Evolutionary conservation across 805 yeast genomes (phyloP).

Genomic region (Pichia sporocuriosa): DNA sequence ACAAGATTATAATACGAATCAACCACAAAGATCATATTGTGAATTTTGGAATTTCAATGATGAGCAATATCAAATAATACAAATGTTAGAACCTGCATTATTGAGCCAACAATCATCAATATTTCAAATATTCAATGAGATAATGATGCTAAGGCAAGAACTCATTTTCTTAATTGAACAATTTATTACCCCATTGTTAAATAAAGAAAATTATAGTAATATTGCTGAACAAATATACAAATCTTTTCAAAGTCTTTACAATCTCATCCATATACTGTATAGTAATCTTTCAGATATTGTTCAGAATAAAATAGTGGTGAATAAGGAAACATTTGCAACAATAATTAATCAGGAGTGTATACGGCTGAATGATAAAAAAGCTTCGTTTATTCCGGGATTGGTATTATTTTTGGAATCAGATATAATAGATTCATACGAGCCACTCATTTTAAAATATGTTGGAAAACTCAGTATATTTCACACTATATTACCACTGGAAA

Average conservation of each 20-base stretch:
- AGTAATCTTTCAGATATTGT: neutral
- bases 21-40: neutral
- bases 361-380: neutral
- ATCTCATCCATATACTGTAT: neutral
- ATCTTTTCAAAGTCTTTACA: neutral
- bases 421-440: neutral
- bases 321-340: neutral
- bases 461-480: neutral
- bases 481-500: neutral
- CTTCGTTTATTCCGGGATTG: neutral
- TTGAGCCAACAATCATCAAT: neutral
- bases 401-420: neutral
- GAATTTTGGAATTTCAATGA: constrained; percentile 3
- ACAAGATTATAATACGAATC: too few species aligned
- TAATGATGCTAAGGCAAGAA: neutral
- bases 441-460: neutral
- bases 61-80: neutral
- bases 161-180: neutral
- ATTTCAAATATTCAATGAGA: neutral
- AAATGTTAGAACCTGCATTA: constrained; percentile 3
- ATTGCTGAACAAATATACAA: neutral
- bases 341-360: neutral
- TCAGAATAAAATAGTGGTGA: neutral
- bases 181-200: neutral
- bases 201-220: neutral